Percentiles rank a stretch among this genome's conserved stretches.
Evolutionary conservation across 331 rosid genomes (phyloP).

Genomic region (Rhamnella rubrinervis): DNA sequence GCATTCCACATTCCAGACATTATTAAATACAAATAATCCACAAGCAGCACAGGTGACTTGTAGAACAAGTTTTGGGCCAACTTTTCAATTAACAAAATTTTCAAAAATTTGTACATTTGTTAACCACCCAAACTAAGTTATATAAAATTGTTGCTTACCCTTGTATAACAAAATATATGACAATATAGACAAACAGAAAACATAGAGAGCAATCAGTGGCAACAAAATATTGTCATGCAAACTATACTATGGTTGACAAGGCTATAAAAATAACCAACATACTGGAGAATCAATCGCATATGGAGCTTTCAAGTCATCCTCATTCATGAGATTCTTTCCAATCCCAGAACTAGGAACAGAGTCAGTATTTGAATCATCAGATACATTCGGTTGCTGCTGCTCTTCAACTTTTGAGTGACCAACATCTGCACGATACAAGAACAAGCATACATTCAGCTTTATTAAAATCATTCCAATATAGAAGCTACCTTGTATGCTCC

Average conservation of each 20-base stretch:
- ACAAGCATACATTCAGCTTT: constrained; percentile 2
- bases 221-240: constrained; percentile 5
- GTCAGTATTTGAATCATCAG: constrained; percentile 62
- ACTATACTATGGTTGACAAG: constrained; percentile 5
- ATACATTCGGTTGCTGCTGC: constrained; percentile 65
- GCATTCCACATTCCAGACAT: too few relatives aligned
- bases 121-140: too few relatives aligned
- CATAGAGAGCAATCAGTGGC: constrained; percentile 7
- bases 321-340: constrained; percentile 67
- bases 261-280: constrained; percentile 28
- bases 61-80: too few relatives aligned
- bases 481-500: not conserved
- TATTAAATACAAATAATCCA: too few relatives aligned
- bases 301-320: constrained; percentile 80
- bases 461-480: not conserved
- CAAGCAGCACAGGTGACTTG: too few relatives aligned
- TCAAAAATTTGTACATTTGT: too few relatives aligned
- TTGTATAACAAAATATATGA: not conserved
- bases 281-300: constrained; percentile 65
- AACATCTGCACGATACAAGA: constrained; percentile 56
- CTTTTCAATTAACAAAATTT: too few relatives aligned
- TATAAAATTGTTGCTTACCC: too few relatives aligned
- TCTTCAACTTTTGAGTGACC: constrained; percentile 63
- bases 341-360: constrained; percentile 56
- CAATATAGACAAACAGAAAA: not conserved